phyloP scores from a whole-genome alignment of 768 basidiomycete genomes.

The Tylopilus rubrobrunneus region DNA sequence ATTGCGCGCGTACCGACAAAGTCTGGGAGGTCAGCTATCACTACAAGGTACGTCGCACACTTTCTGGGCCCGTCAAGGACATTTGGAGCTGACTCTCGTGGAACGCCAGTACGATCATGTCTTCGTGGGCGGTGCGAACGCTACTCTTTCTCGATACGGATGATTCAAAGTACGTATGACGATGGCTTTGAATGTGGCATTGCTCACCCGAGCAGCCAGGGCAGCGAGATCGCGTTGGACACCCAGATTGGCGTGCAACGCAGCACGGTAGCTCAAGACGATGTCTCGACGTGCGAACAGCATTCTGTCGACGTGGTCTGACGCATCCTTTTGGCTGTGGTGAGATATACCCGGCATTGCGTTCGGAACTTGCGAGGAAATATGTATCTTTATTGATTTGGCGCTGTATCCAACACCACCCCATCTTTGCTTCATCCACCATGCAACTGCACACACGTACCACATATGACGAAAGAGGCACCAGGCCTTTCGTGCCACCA shows the following conservation, averaged over 20 bases:
- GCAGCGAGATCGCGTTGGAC: not conserved
- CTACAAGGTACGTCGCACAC: conserved; percentile 5
- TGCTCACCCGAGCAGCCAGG: not conserved
- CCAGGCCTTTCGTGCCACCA: too few species aligned
- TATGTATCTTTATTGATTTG: too few species aligned
- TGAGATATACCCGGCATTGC: not conserved
- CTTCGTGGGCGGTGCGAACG: conserved; percentile 12
- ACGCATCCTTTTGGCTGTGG: not conserved
- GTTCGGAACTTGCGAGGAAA: not conserved
- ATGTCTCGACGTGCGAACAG: not conserved
- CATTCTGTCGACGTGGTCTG: too few species aligned
- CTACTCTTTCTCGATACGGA: not conserved
- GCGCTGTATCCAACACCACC: not conserved
- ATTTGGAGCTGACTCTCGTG: not conserved
- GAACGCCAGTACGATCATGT: not conserved
- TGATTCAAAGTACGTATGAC: not conserved
- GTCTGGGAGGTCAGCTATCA: not conserved
- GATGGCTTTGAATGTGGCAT: too few species aligned
- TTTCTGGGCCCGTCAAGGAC: not conserved
- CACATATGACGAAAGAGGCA: too few species aligned
- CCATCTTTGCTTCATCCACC: too few species aligned
- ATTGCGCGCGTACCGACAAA: not conserved
- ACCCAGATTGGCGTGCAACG: conserved; percentile 6
- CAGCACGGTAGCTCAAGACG: not conserved
- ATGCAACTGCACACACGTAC: too few species aligned